Conservation (phyloP, 1,284 basidiomycete species). For the Stygiomarasmius scandens region DNA sequence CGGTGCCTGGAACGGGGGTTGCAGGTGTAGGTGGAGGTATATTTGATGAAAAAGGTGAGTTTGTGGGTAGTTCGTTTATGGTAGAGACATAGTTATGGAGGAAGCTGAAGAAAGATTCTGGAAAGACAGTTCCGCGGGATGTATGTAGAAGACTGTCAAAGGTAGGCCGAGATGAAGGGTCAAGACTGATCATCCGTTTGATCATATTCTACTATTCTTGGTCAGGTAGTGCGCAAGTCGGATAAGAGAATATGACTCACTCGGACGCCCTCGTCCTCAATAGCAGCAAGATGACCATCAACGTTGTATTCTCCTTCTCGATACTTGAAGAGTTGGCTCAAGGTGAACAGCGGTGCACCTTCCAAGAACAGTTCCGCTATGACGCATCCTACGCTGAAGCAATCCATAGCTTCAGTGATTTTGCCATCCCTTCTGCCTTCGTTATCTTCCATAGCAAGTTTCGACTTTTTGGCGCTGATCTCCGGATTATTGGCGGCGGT, state of each 20-base stretch:
- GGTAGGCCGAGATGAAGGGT: conserved; percentile 76
- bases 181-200: conserved; percentile 86
- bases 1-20: conserved; percentile 29
- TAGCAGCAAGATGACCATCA: conserved; percentile 71
- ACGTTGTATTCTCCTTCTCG: conserved; percentile 83
- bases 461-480: conserved; percentile 64
- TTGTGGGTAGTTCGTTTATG: conserved; percentile 67
- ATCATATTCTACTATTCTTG: conserved; percentile 69
- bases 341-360: conserved; percentile 90
- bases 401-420: conserved; percentile 97
- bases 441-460: conserved; percentile 48
- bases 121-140: conserved; percentile 82
- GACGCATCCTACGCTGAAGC: conserved; percentile 95
- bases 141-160: conserved; percentile 84
- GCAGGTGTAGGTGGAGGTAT: conserved; percentile 36
- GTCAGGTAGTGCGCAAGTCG: conserved; percentile 23
- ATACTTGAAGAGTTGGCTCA: conserved; percentile 96
- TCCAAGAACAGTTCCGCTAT: conserved; percentile 97
- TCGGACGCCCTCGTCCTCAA: conserved; percentile 82
- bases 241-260: conserved; percentile 47
- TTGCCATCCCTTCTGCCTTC: conserved; percentile 66
- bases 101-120: conserved; percentile 93
- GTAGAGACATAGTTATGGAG: conserved; percentile 88
- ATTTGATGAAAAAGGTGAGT: conserved; percentile 43
- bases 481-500: conserved; percentile 71